These are phyloP conservation scores for Metschnikowia kunwiensis DNA, from an alignment of 805 yeast genomes.

Conservation along the genomic window DNA sequence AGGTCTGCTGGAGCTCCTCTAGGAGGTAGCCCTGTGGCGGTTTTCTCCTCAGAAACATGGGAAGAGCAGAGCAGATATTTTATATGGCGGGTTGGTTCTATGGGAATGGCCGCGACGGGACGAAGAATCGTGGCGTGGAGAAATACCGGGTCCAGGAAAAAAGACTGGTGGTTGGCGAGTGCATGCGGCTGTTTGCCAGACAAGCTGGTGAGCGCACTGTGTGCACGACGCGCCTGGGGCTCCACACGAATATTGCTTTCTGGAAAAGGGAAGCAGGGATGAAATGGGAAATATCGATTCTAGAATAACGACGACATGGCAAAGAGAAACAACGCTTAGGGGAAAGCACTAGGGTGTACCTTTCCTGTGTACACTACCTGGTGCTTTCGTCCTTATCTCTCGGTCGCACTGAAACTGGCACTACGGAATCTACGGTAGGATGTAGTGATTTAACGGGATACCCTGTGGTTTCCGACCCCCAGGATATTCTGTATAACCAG, in stretches of 20 bases:
- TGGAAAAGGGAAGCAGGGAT: too few relatives aligned
- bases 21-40: slow-evolving; percentile 52
- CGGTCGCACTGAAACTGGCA: too few relatives aligned
- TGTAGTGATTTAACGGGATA: slow-evolving; percentile 49
- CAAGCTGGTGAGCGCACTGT: background rate
- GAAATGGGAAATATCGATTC: too few relatives aligned
- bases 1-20: slow-evolving; percentile 57
- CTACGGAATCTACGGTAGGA: slow-evolving; percentile 5
- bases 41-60: slow-evolving; percentile 55
- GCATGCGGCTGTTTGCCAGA: slow-evolving; percentile 5
- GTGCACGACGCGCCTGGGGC: slow-evolving; percentile 1
- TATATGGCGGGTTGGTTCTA: too few relatives aligned
- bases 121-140: background rate
- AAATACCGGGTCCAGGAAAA: background rate
- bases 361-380: too few relatives aligned
- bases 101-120: too few relatives aligned
- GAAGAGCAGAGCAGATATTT: background rate
- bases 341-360: too few relatives aligned
- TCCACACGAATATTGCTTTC: too few relatives aligned
- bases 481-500: slow-evolving; percentile 41
- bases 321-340: too few relatives aligned
- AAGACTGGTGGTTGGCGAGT: background rate
- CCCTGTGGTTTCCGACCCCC: slow-evolving; percentile 34
- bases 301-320: too few relatives aligned
- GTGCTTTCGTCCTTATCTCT: too few relatives aligned